These are phyloP conservation scores for Hypoxylon trugodes DNA, from an alignment of 495 filamentous ascomycete genomes.

Conservation along the genomic window DNA sequence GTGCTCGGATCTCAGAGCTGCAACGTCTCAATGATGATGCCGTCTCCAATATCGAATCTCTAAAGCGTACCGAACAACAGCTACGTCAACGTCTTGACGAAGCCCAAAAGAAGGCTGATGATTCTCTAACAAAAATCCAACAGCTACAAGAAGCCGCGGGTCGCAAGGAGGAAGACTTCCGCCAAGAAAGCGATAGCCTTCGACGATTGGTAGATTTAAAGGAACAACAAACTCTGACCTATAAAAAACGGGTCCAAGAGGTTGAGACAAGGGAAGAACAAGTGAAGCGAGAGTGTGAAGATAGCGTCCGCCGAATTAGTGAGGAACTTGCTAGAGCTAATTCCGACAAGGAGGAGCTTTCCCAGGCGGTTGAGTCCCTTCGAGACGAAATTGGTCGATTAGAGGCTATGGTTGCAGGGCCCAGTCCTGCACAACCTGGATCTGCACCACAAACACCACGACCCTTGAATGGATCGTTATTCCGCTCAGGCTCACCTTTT, in stretches of 20 bases:
- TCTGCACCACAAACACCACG: constrained; percentile 67
- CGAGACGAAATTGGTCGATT: constrained; percentile 76
- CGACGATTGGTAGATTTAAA: constrained; percentile 86
- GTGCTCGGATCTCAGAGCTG: constrained; percentile 81
- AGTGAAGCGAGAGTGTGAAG: constrained; percentile 79
- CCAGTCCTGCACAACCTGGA: constrained; percentile 39
- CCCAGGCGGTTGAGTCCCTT: constrained; percentile 71
- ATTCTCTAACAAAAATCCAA: constrained; percentile 80
- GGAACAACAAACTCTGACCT: constrained; percentile 80
- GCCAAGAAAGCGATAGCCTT: constrained; percentile 80
- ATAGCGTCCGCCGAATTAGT: constrained; percentile 78
- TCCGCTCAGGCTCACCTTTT: constrained; percentile 58
- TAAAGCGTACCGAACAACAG: constrained; percentile 79
- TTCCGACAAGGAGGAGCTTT: constrained; percentile 76
- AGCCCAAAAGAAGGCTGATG: constrained; percentile 83
- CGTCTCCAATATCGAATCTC: constrained; percentile 73
- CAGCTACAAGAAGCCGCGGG: constrained; percentile 83
- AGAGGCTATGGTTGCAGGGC: constrained; percentile 51
- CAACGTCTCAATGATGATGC: constrained; percentile 89
- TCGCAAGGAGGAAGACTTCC: constrained; percentile 79
- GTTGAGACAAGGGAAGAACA: constrained; percentile 79
- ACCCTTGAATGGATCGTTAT: constrained; percentile 59
- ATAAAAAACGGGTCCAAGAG: constrained; percentile 81
- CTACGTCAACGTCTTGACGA: constrained; percentile 84
- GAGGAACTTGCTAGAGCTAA: constrained; percentile 71